Evolutionary conservation across 345 rosid species (phyloP).

Genomic region (Aquilaria malaccensis): DNA sequence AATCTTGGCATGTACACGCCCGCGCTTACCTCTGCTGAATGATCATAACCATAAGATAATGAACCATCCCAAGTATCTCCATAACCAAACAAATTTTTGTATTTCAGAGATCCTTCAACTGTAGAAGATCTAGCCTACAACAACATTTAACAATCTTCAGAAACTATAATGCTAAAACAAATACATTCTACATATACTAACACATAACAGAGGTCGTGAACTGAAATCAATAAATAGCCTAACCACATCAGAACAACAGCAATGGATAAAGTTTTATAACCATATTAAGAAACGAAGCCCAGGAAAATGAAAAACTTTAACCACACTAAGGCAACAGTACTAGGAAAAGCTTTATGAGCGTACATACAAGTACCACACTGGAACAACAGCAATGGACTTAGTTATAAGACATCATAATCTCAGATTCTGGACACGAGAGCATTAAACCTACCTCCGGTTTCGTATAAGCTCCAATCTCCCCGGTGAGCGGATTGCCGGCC

Average conservation of each 20-base stretch:
- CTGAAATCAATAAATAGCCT: no score
- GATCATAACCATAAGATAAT: slow-evolving; percentile 73
- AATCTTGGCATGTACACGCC: slow-evolving; percentile 78
- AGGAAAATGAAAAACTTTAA: no score
- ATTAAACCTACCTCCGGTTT: slow-evolving; percentile 52
- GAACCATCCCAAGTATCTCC: slow-evolving; percentile 95
- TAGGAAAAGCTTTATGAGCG: no score
- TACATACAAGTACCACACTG: no score
- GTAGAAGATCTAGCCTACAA: slow-evolving; percentile 79
- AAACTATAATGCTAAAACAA: not conserved
- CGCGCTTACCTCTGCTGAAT: slow-evolving; percentile 69
- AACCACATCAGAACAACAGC: no score
- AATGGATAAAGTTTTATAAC: no score
- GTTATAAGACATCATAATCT: no score
- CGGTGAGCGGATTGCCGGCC: slow-evolving; percentile 44
- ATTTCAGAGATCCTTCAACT: slow-evolving; percentile 71
- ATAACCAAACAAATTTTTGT: slow-evolving; percentile 78
- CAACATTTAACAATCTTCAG: slow-evolving; percentile 13
- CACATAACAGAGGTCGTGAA: no score
- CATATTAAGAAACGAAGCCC: no score
- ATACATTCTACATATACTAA: not conserved
- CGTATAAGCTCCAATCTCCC: slow-evolving; percentile 67
- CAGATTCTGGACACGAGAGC: no score
- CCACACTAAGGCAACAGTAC: no score
- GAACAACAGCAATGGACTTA: no score